Evolutionary conservation across 345 rosid species (phyloP), one percentile per base, ranked within the genome.

Genomic region (Melaleuca alternifolia): DNA sequence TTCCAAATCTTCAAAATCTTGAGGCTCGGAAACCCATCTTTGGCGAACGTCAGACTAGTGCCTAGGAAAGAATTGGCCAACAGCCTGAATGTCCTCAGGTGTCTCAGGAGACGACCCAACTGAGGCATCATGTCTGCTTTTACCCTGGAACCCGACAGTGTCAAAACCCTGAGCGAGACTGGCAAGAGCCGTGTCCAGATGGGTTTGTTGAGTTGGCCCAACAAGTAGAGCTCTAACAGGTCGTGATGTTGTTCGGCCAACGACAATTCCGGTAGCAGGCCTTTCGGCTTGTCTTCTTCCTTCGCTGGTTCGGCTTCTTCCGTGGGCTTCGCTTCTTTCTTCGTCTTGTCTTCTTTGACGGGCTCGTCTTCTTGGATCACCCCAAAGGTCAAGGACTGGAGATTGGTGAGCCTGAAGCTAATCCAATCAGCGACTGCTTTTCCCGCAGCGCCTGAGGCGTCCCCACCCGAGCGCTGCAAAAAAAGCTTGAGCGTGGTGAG

Each of bases 21-120:
- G 41, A 41, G 41, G 41, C 41, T 41, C 41, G 41, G 41, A 41
- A 41, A 41, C 41, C 41, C 41, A 2, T 41, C 41, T 41, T 2
- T 41, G 41, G 41, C 41, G 41, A 41, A 41, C 41, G 41, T 11
- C 65, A 57, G 6, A 0, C 6, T 0, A 54, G 1, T 26, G 3
- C 65, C 0, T 5, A 0, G 30, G 30, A 57, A 26, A 2, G 65
- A 57, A 1, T 57, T 57, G 30, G 65, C 65, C 8, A 57, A 2
- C 1, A 57, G 30, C 65, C 65, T 26, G 65, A 57, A 1, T 0
- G 30, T 57, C 33, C 65, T 57, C 15, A 57, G 30, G 6, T 26
- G 1, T 2, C 0, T 26, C 15, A 57, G 1, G 0, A 57, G 30
- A 57, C 0, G 7, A 5, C 30, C 65, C 30, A 57, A 26, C 1